Evolutionary conservation across 371 early-diverging fungal genomes (phyloP), one percentile per base, ranked within the genome.

Genomic region (Paraphysoderma sedebokerense): DNA sequence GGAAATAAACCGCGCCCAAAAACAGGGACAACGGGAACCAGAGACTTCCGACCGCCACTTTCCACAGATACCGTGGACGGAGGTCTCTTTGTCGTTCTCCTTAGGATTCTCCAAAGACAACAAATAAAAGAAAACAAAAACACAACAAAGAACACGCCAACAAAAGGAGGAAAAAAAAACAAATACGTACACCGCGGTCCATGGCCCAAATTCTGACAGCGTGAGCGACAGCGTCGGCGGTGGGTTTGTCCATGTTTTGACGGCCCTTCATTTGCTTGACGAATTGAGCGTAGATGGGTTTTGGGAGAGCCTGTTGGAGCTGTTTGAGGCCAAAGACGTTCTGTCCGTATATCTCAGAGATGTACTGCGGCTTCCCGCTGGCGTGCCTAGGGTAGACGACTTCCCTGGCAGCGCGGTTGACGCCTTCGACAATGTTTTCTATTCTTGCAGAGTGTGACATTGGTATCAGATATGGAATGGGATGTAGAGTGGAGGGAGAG

Each of bases 141-240:
- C 50, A n/a, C n/a, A n/a, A n/a, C n/a, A n/a, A n/a, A n/a, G n/a
- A n/a, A n/a, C n/a, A n/a, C n/a, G n/a, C n/a, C 12, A 11, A 7
- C 11, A 31, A 22, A 40, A 9, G 38, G 29, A 41, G 49, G 34
- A 48, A 34, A 13, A 31, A 5, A 51, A 28, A 46, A n/a, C 9
- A 8, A 35, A 12, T 11, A 27, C 23, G 35, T 27, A 40, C 29
- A 8, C 20, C 31, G 22, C 79, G 78, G 57, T 91, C 86, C 83
- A 87, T 81, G 52, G 95, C 88, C 98, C 98, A 97, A 44, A 90
- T 81, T 40, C 88, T 79, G 53, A 81, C 95, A 22, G 95, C 93
- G 62, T 97, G 95, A 24, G 93, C 93, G 55, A 97, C 84, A 38
- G 95, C 92, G 73, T 97, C 95, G 28, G 92, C 91, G 8, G 95